phyloP scores from a whole-genome alignment of 176 grass and related monocot species.

The Eragrostis nindensis region DNA sequence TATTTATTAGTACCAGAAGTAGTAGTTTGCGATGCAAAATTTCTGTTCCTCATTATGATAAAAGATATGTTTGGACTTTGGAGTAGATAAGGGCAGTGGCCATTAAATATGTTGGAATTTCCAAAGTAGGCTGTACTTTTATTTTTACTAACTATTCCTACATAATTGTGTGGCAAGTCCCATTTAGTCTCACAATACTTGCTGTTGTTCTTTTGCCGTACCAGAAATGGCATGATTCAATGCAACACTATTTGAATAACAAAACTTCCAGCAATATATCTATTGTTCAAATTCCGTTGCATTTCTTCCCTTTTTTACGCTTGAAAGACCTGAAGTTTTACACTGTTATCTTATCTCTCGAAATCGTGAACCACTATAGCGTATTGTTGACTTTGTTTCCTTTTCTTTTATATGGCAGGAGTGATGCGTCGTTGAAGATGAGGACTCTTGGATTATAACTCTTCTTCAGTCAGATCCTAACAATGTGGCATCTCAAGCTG shows the following conservation, averaged over 20 bases:
- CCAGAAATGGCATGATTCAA: background rate
- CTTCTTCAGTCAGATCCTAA: slow-evolving; percentile 16
- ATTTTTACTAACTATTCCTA: background rate
- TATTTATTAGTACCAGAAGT: slow-evolving; percentile 13
- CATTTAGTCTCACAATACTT: background rate
- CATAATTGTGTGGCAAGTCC: background rate
- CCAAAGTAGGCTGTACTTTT: background rate
- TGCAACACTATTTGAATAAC: background rate
- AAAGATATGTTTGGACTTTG: background rate
- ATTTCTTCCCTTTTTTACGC: slow-evolving; percentile 8
- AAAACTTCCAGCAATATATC: slow-evolving; percentile 19
- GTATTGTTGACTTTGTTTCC: slow-evolving; percentile 28
- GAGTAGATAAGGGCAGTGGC: background rate
- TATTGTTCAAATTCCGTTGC: slow-evolving; percentile 21
- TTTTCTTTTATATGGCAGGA: slow-evolving; percentile 42
- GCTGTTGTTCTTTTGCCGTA: slow-evolving; percentile 6
- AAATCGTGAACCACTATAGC: background rate
- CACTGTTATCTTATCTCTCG: slow-evolving; percentile 9
- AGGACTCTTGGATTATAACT: slow-evolving; percentile 36
- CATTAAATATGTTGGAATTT: slow-evolving; percentile 3
- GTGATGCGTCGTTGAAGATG: slow-evolving; percentile 29
- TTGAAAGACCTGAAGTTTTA: background rate
- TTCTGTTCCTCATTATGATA: background rate
- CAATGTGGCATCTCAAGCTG: slow-evolving; percentile 46
- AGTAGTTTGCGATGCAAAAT: slow-evolving; percentile 27